Evolutionary conservation across 2,329 filamentous ascomycete species (phyloP).

Genomic region (Lachnum nothofagi): DNA sequence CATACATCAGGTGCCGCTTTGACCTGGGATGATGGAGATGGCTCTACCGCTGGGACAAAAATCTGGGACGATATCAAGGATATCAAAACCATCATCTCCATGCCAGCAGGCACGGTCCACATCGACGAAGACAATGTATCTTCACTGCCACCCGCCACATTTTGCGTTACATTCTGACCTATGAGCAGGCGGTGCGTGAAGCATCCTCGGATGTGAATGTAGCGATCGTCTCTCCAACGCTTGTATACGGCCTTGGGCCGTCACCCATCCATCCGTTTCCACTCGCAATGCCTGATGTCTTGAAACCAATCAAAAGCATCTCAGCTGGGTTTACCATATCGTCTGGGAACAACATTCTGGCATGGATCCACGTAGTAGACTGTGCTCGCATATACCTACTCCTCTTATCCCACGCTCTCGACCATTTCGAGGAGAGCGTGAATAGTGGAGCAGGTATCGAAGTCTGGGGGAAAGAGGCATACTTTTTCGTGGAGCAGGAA

Average conservation of each 20-base stretch:
- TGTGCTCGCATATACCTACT: slow-evolving; percentile 11
- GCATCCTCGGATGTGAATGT: slow-evolving; percentile 5
- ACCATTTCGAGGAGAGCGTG: background rate
- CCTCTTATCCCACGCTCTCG: slow-evolving; percentile 6
- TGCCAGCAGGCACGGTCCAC: slow-evolving; percentile 1
- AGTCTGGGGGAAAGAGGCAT: slow-evolving; percentile 10
- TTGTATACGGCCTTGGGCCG: slow-evolving; percentile 16
- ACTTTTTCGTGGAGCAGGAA: slow-evolving; percentile 12
- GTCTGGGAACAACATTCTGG: slow-evolving; percentile 6
- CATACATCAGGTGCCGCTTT: slow-evolving; percentile 10
- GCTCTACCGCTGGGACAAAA: slow-evolving; percentile 2
- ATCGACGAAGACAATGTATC: background rate
- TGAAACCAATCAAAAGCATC: background rate
- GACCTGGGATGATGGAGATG: slow-evolving; percentile 13
- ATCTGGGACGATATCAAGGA: slow-evolving; percentile 17
- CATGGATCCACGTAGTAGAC: slow-evolving; percentile 17
- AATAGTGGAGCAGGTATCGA: background rate
- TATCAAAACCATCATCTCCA: slow-evolving; percentile 7
- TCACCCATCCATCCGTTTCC: slow-evolving; percentile 12
- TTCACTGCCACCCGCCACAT: background rate
- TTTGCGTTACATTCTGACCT: background rate
- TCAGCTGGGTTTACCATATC: slow-evolving; percentile 12
- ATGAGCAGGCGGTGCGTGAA: slow-evolving; percentile 1
- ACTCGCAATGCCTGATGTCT: slow-evolving; percentile 2
- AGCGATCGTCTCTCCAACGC: slow-evolving; percentile 11